Evolutionary conservation across 129 eudicot species (phyloP).

Genomic region (Escallonia rubra): DNA sequence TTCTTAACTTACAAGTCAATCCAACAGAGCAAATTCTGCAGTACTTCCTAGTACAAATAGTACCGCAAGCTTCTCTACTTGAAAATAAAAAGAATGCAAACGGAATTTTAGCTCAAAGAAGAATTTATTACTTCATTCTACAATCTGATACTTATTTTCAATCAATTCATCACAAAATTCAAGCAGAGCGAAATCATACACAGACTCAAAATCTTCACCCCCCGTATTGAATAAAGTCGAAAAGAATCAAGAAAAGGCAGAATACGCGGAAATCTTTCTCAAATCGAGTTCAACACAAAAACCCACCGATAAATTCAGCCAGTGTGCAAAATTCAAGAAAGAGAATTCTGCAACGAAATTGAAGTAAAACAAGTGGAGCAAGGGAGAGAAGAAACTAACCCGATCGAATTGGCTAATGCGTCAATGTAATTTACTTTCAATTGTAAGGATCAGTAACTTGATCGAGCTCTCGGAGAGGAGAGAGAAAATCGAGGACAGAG

Average conservation of each 20-base stretch:
- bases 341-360: conserved; percentile 5
- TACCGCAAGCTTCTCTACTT: conserved; percentile 14
- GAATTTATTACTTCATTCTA: not conserved
- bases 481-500: not conserved
- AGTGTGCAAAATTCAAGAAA: conserved; percentile 2
- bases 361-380: conserved; percentile 6
- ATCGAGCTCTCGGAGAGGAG: conserved; percentile 11
- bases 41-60: conserved; percentile 10
- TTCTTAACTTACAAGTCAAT: conserved; percentile 16
- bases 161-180: conserved; percentile 3
- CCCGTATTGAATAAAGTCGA: not conserved
- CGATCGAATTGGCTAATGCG: conserved; percentile 5
- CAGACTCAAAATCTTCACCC: conserved; percentile 7
- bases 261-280: conserved; percentile 9
- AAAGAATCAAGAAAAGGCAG: not conserved
- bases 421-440: conserved; percentile 1
- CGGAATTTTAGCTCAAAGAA: conserved; percentile 18
- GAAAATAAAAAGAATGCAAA: conserved; percentile 8
- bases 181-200: conserved; percentile 5
- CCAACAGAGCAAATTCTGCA: conserved; percentile 19
- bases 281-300: not conserved
- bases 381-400: conserved; percentile 20
- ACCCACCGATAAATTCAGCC: not conserved
- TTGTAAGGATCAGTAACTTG: not conserved
- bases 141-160: conserved; percentile 1